A percentile compares a stretch with the other conserved stretches of the same genome.
Evolutionary conservation across 768 basidiomycete species (phyloP).

Genomic region (Naganishia antarctica): DNA sequence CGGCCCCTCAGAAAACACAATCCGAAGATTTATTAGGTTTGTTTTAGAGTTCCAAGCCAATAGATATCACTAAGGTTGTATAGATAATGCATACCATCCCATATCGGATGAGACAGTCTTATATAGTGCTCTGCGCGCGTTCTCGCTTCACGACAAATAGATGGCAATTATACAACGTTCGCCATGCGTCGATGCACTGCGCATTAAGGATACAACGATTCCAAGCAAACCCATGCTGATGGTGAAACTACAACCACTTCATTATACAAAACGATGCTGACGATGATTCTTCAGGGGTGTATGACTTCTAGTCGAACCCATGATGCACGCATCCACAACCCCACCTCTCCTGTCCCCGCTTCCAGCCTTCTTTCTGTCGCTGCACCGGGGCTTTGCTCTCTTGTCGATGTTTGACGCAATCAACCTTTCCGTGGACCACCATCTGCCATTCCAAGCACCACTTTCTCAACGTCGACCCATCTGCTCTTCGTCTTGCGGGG

Average conservation of each 20-base stretch:
- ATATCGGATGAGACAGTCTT: no score
- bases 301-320: slow-evolving; percentile 3
- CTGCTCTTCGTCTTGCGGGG: slow-evolving; percentile 10
- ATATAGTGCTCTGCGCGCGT: no score
- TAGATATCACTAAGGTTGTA: slow-evolving; percentile 3
- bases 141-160: not conserved
- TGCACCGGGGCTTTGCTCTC: slow-evolving; percentile 4
- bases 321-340: slow-evolving; percentile 14
- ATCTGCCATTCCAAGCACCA: slow-evolving; percentile 21
- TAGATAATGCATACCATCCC: not conserved
- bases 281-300: not conserved
- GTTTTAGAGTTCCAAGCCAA: not conserved
- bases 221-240: not conserved
- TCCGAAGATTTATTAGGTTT: slow-evolving; percentile 10
- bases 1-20: slow-evolving; percentile 3
- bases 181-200: not conserved
- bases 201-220: not conserved
- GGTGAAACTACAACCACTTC: not conserved
- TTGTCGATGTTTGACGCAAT: slow-evolving; percentile 1
- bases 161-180: slow-evolving; percentile 2
- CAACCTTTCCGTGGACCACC: slow-evolving; percentile 11
- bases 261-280: not conserved
- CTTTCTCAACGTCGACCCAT: slow-evolving; percentile 10
- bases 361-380: not conserved
- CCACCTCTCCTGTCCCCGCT: slow-evolving; percentile 7